Base-by-base conservation (phyloP, 108 stramenopile species). In the Discostella pseudostelligera region DNA sequence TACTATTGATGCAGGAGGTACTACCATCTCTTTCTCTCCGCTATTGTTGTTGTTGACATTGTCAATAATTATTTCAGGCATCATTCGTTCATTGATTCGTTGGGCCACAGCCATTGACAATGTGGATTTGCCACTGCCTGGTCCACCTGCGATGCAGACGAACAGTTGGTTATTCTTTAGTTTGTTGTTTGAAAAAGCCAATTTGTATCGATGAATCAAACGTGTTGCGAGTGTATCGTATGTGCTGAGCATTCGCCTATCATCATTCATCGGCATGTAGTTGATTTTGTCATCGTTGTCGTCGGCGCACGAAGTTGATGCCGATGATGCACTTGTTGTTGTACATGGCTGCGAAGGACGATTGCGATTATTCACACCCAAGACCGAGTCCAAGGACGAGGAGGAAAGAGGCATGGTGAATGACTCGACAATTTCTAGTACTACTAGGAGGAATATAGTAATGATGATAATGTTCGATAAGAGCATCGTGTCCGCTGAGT, bases 121-220 rank as follows among this genome's bases (percentile, higher is more conserved):
- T 6, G 89, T 90, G 14, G 69, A 64, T 39, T 90, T 90, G 3
- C 89, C 89, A n/a, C 74, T 62, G 11, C 89, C 89, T 0, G 89
- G 89, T 22, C 85, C 89, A 17, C 89, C 89, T 24, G 83, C 80
- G 14, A 86, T 49, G 22, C 72, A 69, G 21, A 86, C 71, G 58
- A 80, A 83, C 0, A 81, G 26, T 36, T 70, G 80, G 24, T 61
- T 61, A 46, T 77, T 77, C 10, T 51, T 10, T 8, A 76, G 25
- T 21, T 19, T 42, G 22, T 55, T 45, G 29, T 37, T 4, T 17
- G 17, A 26, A 1, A 11, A 11, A 10, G 58, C 59, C 9, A 19
- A 44, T 37, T 65, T 28, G 39, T 70, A 47, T 4, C 57, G 47
- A 25, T 51, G 20, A 20, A 77, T 70, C n/a, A 74, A 42, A 0